Evolutionary conservation across 2,329 filamentous ascomycete genomes (phyloP), one percentile per base, ranked within the genome.

Genomic region (Sclerotinia spermophila): DNA sequence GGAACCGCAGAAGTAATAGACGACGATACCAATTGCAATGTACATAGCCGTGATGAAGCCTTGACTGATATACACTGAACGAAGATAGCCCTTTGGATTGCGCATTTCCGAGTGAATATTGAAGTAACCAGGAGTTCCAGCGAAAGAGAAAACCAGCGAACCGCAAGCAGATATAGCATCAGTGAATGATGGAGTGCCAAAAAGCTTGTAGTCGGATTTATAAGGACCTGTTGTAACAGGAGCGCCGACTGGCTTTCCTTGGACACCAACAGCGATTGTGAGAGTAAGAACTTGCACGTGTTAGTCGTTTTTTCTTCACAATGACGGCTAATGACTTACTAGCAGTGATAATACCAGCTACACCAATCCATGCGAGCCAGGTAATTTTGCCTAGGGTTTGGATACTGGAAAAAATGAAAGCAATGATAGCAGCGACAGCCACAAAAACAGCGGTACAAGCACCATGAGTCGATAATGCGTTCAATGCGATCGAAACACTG

Each of bases 21-120:
- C 73, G 15, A 77, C 72, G 24, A 90, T 81, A 7, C 56, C 56
- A 21, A 69, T 69, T 15, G 44, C 56, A 83, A 84, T 76, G 89
- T 88, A 44, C 84, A 83, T 17, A 89, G 81, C 21, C 33, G 56
- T 69, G 35, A 69, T 53, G 21, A 69, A 53, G 17, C 56, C 33
- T 38, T 51, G 42, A 42, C 67, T 62, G 21, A 84, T 78, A 75
- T 84, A 89, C 0, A 90, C 81, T 0, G 88, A 84, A 77, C 89
- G 89, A 72, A 83, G 83, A 78, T 86, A 90, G 74, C 89, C 86
- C 30, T 81, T 82, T 0, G 88, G 88, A 42, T 83, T 82, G 56
- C 81, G 82, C 87, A 91, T 91, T 80, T 91, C 89, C 0, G 85
- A 86, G 68, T 90, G 90, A 71, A 91, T 86, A 6, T 87, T 87